Evolutionary conservation across 2,329 filamentous ascomycete species (phyloP).

Genomic region (Talaromyces sp.): DNA sequence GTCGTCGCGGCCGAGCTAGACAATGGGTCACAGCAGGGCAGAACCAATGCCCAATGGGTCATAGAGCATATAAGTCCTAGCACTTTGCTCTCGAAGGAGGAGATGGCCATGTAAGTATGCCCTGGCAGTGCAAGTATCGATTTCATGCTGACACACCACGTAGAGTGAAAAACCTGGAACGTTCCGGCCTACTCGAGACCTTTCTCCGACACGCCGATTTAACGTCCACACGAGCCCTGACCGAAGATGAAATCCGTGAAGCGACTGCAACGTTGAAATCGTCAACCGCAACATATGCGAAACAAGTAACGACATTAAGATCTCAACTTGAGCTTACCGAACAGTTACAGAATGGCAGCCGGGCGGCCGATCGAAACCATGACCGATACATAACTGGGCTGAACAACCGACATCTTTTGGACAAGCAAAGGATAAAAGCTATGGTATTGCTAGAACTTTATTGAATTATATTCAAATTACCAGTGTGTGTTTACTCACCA

Average conservation of each 20-base stretch:
- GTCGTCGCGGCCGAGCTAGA: conserved; percentile 26
- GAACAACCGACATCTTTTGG: conserved; percentile 31
- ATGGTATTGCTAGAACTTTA: conserved; percentile 23
- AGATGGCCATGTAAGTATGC: conserved; percentile 30
- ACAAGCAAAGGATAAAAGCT: conserved; percentile 29
- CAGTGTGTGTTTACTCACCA: conserved; percentile 12
- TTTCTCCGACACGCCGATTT: conserved; percentile 27
- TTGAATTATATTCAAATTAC: not conserved
- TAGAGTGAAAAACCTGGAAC: conserved; percentile 27
- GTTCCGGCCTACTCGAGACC: conserved; percentile 25
- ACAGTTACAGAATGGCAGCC: conserved; percentile 22
- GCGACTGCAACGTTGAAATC: conserved; percentile 33
- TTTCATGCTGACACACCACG: not conserved
- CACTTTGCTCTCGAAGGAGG: conserved; percentile 38
- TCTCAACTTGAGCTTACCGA: conserved; percentile 29
- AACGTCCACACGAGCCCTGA: conserved; percentile 31
- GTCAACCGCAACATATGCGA: conserved; percentile 33
- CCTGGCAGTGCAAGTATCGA: not conserved
- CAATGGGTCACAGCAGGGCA: conserved; percentile 15
- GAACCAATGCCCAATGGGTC: conserved; percentile 28
- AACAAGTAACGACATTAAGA: conserved; percentile 29
- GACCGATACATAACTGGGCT: conserved; percentile 27
- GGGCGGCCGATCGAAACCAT: conserved; percentile 22
- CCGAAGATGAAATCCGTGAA: conserved; percentile 34
- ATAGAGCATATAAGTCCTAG: conserved; percentile 27